A percentile compares a stretch with the other conserved stretches of the same genome.
Evolutionary conservation across 2,329 filamentous ascomycete species (phyloP).

Genomic region (Sporothrix globosa): DNA sequence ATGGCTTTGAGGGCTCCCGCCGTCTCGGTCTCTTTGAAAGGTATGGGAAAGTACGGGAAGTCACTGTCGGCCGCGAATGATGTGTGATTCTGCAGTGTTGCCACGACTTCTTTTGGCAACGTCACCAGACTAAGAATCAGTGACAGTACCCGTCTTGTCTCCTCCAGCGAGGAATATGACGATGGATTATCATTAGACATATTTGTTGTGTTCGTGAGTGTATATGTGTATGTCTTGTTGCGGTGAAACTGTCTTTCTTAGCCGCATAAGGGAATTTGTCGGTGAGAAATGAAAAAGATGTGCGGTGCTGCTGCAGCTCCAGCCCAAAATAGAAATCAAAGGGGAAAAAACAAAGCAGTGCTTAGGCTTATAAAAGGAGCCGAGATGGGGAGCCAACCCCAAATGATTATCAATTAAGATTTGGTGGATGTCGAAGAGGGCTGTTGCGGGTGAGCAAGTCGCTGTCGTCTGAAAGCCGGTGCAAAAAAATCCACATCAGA

Average conservation of each 20-base stretch:
- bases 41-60: conserved; percentile 38
- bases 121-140: conserved; percentile 23
- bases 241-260: not conserved
- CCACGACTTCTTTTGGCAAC: conserved; percentile 27
- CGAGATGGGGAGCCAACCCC: not conserved
- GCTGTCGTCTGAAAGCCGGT: not conserved
- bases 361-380: not conserved
- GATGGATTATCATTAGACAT: conserved; percentile 23
- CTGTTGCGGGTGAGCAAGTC: not conserved
- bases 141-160: conserved; percentile 38
- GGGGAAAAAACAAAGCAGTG: not conserved
- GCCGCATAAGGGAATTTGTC: conserved; percentile 6
- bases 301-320: conserved; percentile 19
- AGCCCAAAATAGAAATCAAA: not conserved
- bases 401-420: not conserved
- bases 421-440: not conserved
- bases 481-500: not conserved
- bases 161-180: conserved; percentile 35
- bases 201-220: not conserved
- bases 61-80: conserved; percentile 32
- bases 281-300: conserved; percentile 1
- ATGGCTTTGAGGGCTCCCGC: conserved; percentile 37
- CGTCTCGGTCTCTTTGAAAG: conserved; percentile 35
- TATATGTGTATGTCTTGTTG: not conserved
- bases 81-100: conserved; percentile 22